Base-by-base conservation (phyloP, 768 basidiomycete species). In the Lentinula lateritia region DNA sequence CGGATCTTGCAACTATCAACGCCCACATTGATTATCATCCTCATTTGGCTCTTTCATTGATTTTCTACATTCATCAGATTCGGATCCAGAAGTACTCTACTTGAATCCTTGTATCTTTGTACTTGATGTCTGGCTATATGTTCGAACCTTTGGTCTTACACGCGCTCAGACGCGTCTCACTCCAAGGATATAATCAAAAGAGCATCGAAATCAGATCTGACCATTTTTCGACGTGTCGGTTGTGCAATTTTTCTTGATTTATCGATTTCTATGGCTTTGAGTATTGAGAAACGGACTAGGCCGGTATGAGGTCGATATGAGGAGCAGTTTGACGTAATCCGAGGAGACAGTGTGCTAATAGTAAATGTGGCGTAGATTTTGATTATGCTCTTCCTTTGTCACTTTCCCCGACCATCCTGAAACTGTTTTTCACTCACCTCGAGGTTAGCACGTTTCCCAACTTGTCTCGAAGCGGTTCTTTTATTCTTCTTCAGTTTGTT, bases 401-500 rank as follows among this genome's bases (percentile, higher is more conserved):
- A 23, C 53, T 18, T 16, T 20, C 53, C 41, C 39, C 56, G 36
- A 43, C 28, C 23, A 34, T 39, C 52, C 52, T 53, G 34, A 53
- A 53, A 35, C 52, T 8, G 52, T 16, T 53, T 59, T 59, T 59
- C 34, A 59, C 58, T 39, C 43, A n/a, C 58, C 58, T 59, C 58
- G 58, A 46, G 58, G 58, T 28, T 36, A 20, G 34, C 58, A 59
- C 58, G 58, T 50, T 46, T n/a, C 34, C 41, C 42, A 7, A 58
- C 12, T 15, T 32, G 46, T n/a, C 58, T 48, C 32, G 12, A 46
- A 59, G 20, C 58, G 48, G 58, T 58, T 20, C 38, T 50, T 36
- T 48, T n/a, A 23, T 34, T 39, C 48, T 45, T 50, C 28, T 41
- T 13, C 38, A 39, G 38, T 41, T 55, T 38, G 53, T 41, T 59